Conservation (phyloP, 2,329 filamentous ascomycete species). For the Cladosporium sp. region DNA sequence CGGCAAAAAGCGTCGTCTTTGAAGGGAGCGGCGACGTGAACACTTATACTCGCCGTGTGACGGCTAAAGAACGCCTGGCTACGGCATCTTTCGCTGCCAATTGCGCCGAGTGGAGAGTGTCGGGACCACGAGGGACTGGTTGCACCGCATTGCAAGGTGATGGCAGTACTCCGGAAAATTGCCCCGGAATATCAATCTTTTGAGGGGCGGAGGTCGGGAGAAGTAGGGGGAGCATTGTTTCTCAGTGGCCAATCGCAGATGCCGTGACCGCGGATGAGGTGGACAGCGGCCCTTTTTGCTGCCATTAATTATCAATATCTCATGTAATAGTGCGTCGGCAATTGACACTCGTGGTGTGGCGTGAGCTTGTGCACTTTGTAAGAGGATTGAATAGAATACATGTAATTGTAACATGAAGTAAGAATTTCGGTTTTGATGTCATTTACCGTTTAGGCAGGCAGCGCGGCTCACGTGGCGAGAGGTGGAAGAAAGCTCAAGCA, state of each 20-base stretch:
- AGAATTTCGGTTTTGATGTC: background rate
- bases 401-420: background rate
- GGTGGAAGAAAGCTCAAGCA: slow-evolving; percentile 11
- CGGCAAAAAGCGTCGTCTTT: slow-evolving; percentile 5
- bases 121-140: slow-evolving; percentile 18
- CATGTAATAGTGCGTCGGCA: background rate
- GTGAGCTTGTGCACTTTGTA: background rate
- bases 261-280: slow-evolving; percentile 1
- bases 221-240: background rate
- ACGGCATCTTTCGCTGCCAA: slow-evolving; percentile 16
- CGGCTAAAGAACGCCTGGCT: slow-evolving; percentile 18
- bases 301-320: slow-evolving; percentile 3
- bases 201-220: background rate
- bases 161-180: background rate
- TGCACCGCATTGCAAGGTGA: background rate
- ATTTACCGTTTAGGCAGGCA: background rate
- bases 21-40: background rate
- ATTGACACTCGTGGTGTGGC: background rate
- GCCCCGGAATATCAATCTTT: background rate
- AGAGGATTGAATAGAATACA: background rate
- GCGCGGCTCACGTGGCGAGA: background rate
- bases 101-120: slow-evolving; percentile 17
- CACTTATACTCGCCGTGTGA: slow-evolving; percentile 19
- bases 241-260: background rate
- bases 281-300: slow-evolving; percentile 15